A percentile compares a stretch with the other conserved stretches of the same genome.
These are phyloP conservation scores for Calonectria pteridis DNA, from an alignment of 2,329 filamentous ascomycete species.

Conservation along the genomic window DNA sequence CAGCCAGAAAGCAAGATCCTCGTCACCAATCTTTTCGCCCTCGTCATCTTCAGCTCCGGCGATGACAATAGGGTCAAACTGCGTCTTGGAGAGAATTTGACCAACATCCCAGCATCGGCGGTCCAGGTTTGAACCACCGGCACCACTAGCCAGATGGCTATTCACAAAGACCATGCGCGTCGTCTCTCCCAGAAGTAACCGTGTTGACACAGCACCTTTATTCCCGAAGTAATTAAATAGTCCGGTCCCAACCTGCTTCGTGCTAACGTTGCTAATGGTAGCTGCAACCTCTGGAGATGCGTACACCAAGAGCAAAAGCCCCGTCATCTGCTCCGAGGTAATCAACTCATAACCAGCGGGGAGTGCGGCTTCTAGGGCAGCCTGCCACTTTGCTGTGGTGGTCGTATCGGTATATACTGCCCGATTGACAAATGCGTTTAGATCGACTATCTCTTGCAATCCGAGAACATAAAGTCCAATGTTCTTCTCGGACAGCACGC, in stretches of 20 bases:
- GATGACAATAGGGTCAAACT: conserved; percentile 80
- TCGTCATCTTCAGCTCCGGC: conserved; percentile 75
- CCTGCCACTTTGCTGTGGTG: conserved; percentile 83
- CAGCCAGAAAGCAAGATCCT: conserved; percentile 96
- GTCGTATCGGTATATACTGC: conserved; percentile 78
- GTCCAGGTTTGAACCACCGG: conserved; percentile 81
- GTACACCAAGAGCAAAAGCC: conserved; percentile 86
- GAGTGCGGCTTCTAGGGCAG: conserved; percentile 78
- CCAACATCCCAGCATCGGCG: conserved; percentile 90
- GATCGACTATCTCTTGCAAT: conserved; percentile 91
- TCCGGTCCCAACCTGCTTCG: conserved; percentile 87
- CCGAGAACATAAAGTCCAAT: conserved; percentile 92
- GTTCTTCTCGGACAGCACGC: conserved; percentile 71
- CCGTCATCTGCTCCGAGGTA: conserved; percentile 86
- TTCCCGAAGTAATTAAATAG: conserved; percentile 95
- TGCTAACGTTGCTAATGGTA: conserved; percentile 85
- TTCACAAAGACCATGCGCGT: conserved; percentile 93
- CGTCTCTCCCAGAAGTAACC: conserved; percentile 89
- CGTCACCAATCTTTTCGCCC: conserved; percentile 81
- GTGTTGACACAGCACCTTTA: conserved; percentile 88
- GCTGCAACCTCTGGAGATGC: conserved; percentile 81
- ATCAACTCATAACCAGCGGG: conserved; percentile 83
- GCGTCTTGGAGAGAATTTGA: conserved; percentile 81
- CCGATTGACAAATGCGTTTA: conserved; percentile 80
- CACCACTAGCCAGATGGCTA: conserved; percentile 89